Conservation (phyloP, 2,329 filamentous ascomycete species). For the Fusarium dimerum region DNA sequence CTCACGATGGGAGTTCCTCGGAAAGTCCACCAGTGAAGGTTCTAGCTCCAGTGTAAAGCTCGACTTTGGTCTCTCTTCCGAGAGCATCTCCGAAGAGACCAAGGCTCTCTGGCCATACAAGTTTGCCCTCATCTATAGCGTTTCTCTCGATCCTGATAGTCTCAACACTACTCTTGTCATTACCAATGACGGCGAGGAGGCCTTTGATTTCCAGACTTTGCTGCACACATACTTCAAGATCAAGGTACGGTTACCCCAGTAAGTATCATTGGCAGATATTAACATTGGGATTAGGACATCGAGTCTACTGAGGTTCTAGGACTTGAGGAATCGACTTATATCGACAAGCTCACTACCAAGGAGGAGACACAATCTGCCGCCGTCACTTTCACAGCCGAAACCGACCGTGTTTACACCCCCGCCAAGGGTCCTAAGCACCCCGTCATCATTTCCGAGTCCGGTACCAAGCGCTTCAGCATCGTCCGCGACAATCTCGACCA, state of each 20-base stretch:
- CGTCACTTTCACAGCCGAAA: slow-evolving; percentile 74
- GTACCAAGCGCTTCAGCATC: slow-evolving; percentile 68
- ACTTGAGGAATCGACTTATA: slow-evolving; percentile 73
- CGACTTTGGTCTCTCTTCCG: slow-evolving; percentile 85
- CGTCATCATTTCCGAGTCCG: slow-evolving; percentile 62
- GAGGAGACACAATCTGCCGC: slow-evolving; percentile 65
- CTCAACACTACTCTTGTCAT: slow-evolving; percentile 83
- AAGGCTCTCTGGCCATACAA: slow-evolving; percentile 79
- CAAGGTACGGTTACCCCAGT: slow-evolving; percentile 57
- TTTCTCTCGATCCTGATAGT: slow-evolving; percentile 74
- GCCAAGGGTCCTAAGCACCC: slow-evolving; percentile 58
- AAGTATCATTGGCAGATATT: background rate
- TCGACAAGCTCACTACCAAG: slow-evolving; percentile 77
- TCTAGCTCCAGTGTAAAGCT: slow-evolving; percentile 77
- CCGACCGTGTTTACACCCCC: slow-evolving; percentile 85
- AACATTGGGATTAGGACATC: slow-evolving; percentile 66
- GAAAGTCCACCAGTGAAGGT: slow-evolving; percentile 66
- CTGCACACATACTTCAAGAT: slow-evolving; percentile 89
- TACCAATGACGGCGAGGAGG: slow-evolving; percentile 78
- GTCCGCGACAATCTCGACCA: slow-evolving; percentile 83
- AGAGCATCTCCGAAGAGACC: slow-evolving; percentile 67
- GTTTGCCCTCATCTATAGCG: slow-evolving; percentile 91
- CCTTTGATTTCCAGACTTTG: slow-evolving; percentile 89
- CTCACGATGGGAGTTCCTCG: slow-evolving; percentile 89
- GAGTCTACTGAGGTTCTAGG: slow-evolving; percentile 70